Conservation (phyloP, 257 asterid genomes). For the Solanum paucissectum region DNA sequence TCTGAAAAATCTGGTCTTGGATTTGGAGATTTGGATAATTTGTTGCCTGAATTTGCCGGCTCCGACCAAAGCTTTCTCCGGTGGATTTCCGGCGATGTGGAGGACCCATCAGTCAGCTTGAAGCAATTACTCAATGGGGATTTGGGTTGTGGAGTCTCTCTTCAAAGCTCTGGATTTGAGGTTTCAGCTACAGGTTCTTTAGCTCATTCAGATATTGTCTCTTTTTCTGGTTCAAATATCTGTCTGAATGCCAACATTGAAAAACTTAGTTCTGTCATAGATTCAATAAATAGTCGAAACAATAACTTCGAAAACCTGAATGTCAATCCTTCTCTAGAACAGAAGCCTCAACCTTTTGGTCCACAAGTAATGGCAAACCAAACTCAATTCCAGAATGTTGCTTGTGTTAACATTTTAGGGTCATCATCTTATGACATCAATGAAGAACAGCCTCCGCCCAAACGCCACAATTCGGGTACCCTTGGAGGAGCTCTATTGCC, state of each 20-base stretch:
- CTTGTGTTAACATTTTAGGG: constrained; percentile 4
- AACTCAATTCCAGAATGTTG: constrained; percentile 6
- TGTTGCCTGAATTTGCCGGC: constrained; percentile 27
- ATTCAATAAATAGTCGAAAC: not conserved
- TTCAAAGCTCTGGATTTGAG: constrained; percentile 12
- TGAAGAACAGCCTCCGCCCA: constrained; percentile 21
- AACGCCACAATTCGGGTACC: constrained; percentile 23
- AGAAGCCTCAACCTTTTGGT: constrained; percentile 1
- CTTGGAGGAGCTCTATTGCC: not conserved
- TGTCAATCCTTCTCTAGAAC: constrained; percentile 3
- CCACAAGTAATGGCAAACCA: not conserved
- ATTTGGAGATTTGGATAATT: constrained; percentile 33
- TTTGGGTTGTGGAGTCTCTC: constrained; percentile 7
- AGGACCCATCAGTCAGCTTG: constrained; percentile 15
- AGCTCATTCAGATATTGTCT: constrained; percentile 1
- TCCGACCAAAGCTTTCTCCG: constrained; percentile 25
- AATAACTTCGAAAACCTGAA: constrained; percentile 1
- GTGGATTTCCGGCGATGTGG: constrained; percentile 28
- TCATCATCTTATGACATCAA: not conserved
- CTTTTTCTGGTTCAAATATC: constrained; percentile 1
- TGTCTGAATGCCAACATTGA: constrained; percentile 4
- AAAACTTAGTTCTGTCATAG: constrained; percentile 5
- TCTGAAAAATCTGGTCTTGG: constrained; percentile 28
- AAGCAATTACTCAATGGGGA: constrained; percentile 15
- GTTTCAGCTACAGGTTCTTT: constrained; percentile 6